Percentiles rank a stretch among this genome's conserved stretches.
Conservation (phyloP, 2,329 filamentous ascomycete species). For the Gaeumannomyces sp. region DNA sequence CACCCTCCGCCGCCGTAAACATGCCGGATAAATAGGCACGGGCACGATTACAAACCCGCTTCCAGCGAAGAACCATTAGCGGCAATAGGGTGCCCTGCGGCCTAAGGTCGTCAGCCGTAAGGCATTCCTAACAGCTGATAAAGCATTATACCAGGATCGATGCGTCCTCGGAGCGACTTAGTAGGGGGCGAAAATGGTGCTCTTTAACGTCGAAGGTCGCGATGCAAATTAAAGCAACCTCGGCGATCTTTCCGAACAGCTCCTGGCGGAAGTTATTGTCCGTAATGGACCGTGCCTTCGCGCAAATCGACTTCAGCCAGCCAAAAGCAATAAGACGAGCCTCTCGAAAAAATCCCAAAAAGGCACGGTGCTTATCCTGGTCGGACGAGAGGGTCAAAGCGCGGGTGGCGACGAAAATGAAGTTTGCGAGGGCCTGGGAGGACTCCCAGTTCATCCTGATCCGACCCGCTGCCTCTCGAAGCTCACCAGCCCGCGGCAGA, state of each 20-base stretch:
- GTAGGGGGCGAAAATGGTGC: constrained; percentile 20
- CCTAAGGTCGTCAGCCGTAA: background rate
- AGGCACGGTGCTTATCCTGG: constrained; percentile 16
- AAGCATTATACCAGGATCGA: constrained; percentile 30
- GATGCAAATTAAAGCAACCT: constrained; percentile 35
- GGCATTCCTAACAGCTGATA: constrained; percentile 29
- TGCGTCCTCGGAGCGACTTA: constrained; percentile 22
- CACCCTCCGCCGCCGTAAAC: constrained; percentile 10
- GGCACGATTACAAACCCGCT: constrained; percentile 18
- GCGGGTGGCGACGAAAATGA: constrained; percentile 35
- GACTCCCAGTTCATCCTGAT: constrained; percentile 48
- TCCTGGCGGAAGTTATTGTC: constrained; percentile 21
- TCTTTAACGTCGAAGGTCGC: constrained; percentile 39
- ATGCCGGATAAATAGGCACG: constrained; percentile 14
- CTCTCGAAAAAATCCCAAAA: constrained; percentile 25
- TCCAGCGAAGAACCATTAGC: constrained; percentile 22
- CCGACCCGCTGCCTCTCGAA: constrained; percentile 25
- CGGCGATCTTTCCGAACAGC: constrained; percentile 27
- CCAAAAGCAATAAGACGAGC: constrained; percentile 27
- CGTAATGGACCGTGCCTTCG: constrained; percentile 19
- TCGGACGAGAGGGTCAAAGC: constrained; percentile 33
- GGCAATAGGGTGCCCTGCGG: constrained; percentile 10
- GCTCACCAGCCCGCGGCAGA: constrained; percentile 25
- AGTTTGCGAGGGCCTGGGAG: constrained; percentile 18
- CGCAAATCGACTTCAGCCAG: constrained; percentile 32